Percentiles rank a stretch among this genome's conserved stretches.
These are phyloP conservation scores for Harringtonia aguacate DNA, from an alignment of 2,329 filamentous ascomycete genomes.

Conservation along the genomic window DNA sequence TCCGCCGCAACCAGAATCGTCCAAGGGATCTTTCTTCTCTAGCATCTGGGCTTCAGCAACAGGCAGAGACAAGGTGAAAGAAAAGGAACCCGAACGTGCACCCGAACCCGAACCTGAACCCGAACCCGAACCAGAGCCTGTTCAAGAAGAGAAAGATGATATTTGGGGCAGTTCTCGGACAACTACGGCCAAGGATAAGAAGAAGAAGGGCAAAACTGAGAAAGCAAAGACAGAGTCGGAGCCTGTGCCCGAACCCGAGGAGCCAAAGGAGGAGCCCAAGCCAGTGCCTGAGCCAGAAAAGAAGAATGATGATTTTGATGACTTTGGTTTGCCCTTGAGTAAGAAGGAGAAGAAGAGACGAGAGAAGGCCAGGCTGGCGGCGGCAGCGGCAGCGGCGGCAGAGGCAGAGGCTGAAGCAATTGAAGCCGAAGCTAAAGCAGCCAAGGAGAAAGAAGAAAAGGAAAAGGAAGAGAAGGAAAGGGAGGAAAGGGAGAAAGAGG, in stretches of 20 bases:
- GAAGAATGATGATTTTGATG: conserved; percentile 18
- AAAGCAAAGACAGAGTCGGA: background rate
- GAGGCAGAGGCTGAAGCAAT: no score
- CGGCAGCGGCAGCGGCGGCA: background rate
- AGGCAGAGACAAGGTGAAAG: conserved; percentile 22
- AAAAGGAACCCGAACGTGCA: background rate
- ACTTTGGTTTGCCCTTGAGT: conserved; percentile 19
- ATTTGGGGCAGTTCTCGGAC: background rate
- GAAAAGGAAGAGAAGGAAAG: background rate
- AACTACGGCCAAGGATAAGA: conserved; percentile 20
- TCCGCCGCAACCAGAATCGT: background rate
- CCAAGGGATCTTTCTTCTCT: conserved; percentile 17
- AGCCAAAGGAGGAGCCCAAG: background rate
- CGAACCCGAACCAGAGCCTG: conserved; percentile 1
- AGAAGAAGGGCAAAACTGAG: conserved; percentile 15
- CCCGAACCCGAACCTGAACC: background rate
- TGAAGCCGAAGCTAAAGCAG: background rate
- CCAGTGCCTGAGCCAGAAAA: conserved; percentile 26
- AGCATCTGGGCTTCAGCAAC: conserved; percentile 30
- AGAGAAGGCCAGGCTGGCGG: conserved; percentile 10
- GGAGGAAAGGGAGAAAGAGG: no score
- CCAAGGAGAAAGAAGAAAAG: conserved; percentile 5
- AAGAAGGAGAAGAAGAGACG: conserved; percentile 17
- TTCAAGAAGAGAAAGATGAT: background rate
- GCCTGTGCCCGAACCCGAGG: background rate